Percentiles rank a stretch among this genome's conserved stretches.
Conservation (phyloP, 1,284 basidiomycete species). For the Boletus chippewaensis region DNA sequence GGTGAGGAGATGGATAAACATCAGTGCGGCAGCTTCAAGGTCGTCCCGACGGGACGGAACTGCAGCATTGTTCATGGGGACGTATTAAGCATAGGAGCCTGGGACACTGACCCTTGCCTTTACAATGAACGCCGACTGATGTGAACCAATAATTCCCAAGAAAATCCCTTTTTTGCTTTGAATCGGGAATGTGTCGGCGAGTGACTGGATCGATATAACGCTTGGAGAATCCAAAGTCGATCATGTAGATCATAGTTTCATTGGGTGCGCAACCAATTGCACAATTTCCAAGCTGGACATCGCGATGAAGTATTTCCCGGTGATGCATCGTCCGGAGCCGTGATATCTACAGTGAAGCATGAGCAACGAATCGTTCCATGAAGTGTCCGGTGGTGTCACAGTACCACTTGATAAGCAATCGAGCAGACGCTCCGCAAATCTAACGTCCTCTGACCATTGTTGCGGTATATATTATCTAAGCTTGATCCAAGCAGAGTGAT, state of each 20-base stretch:
- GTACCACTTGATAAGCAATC: conserved; percentile 68
- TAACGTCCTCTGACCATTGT: conserved; percentile 49
- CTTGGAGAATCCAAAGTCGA: conserved; percentile 77
- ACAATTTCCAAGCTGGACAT: conserved; percentile 72
- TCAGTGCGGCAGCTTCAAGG: conserved; percentile 65
- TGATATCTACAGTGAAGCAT: conserved; percentile 43
- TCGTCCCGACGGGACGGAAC: conserved; percentile 72
- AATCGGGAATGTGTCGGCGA: conserved; percentile 59
- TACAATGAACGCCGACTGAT: conserved; percentile 68
- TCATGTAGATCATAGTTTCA: conserved; percentile 66
- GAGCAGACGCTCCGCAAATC: conserved; percentile 65
- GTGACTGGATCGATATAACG: conserved; percentile 61
- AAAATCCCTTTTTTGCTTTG: conserved; percentile 59
- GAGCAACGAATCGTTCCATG: conserved; percentile 13
- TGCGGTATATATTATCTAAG: conserved; percentile 54
- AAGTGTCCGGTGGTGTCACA: conserved; percentile 19
- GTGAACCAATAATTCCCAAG: conserved; percentile 77
- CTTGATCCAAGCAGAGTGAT: conserved; percentile 67
- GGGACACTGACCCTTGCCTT: conserved; percentile 51
- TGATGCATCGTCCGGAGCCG: conserved; percentile 67
- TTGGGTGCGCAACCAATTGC: conserved; percentile 52
- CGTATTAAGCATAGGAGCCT: conserved; percentile 13
- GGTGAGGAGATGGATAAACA: conserved; percentile 71
- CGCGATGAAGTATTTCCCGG: conserved; percentile 64
- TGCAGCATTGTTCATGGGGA: conserved; percentile 29